Evolutionary conservation across 257 asterid species (phyloP).

Genomic region (Verbascum thapsus): DNA sequence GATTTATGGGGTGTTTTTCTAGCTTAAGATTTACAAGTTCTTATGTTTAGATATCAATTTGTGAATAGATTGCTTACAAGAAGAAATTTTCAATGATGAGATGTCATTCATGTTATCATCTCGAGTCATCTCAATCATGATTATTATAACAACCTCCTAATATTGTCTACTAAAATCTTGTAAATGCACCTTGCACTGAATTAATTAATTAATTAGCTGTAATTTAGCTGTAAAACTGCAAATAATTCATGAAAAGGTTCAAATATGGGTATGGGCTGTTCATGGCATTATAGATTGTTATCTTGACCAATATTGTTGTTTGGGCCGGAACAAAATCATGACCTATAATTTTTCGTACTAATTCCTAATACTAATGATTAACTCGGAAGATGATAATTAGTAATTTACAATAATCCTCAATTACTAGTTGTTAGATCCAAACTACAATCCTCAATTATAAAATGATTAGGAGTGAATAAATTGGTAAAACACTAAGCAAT

Average conservation of each 20-base stretch:
- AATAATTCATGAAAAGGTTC: conserved; percentile 20
- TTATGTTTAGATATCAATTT: too few species aligned
- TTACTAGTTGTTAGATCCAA: conserved; percentile 15
- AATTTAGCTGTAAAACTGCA: conserved; percentile 23
- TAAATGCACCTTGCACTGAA: too few species aligned
- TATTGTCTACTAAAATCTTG: too few species aligned
- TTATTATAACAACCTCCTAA: not conserved
- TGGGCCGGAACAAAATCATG: conserved; percentile 24
- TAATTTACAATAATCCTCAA: not conserved
- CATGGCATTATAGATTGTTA: conserved; percentile 10
- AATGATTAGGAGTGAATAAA: too few species aligned
- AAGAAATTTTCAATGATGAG: not conserved
- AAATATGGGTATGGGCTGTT: conserved; percentile 15
- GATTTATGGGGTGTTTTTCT: too few species aligned
- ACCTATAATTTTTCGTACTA: not conserved
- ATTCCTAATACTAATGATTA: conserved; percentile 24
- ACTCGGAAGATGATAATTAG: not conserved
- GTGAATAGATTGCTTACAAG: too few species aligned
- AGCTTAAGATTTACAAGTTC: too few species aligned
- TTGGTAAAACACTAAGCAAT: too few species aligned
- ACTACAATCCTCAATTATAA: not conserved
- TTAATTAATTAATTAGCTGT: too few species aligned
- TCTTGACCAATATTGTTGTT: conserved; percentile 27
- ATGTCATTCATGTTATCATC: not conserved
- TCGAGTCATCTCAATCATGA: not conserved